Base-by-base conservation (phyloP, 495 filamentous ascomycete genomes). In the Xylaria palmicola region DNA sequence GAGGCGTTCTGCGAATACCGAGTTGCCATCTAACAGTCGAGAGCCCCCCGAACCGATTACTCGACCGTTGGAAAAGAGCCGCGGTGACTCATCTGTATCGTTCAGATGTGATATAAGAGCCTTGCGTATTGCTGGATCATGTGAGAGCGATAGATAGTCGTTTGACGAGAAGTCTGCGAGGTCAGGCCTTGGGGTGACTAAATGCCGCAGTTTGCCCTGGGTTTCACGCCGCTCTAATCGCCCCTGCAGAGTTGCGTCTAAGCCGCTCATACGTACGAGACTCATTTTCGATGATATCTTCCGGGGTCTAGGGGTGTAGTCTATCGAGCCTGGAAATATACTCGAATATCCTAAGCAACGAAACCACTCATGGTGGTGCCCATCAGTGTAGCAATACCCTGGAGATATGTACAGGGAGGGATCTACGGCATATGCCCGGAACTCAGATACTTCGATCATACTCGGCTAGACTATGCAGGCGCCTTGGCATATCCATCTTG, bases 21-120 rank as follows among this genome's bases (percentile, higher is more conserved):
- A 88, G 72, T 92, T 93, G 5, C 90, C 90, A 69, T 92, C 85
- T 0, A 88, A 73, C 0, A 88, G 77, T 5, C 86, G 78, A 1
- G 85, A 88, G 20, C 85, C 86, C 8, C 81, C 77, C n/a, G 77
- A 81, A 30, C 85, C 85, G 6, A 86, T 30, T 56, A 26, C 13
- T 44, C 53, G 53, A 24, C 39, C 20, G 17, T 32, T 56, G 15
- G 26, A 44, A 44, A 39, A 20, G 9, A 27, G 10, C 1, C 13
- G 17, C 13, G 53, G 10, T 19, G 13, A 22, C 22, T 34, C 3
- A 9, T 30, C 20, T n/a, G 34, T 9, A 30, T 43, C 36, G 5
- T 9, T 24, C 6, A 56, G 53, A 9, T 56, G 53, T 12, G 22
- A 8, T 56, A 56, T 34, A n/a, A 56, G 37, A 34, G 39, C 24